These are phyloP conservation scores for Sugiyamaella xylanicola DNA, from an alignment of 1,139 yeast species.

Conservation along the genomic window DNA sequence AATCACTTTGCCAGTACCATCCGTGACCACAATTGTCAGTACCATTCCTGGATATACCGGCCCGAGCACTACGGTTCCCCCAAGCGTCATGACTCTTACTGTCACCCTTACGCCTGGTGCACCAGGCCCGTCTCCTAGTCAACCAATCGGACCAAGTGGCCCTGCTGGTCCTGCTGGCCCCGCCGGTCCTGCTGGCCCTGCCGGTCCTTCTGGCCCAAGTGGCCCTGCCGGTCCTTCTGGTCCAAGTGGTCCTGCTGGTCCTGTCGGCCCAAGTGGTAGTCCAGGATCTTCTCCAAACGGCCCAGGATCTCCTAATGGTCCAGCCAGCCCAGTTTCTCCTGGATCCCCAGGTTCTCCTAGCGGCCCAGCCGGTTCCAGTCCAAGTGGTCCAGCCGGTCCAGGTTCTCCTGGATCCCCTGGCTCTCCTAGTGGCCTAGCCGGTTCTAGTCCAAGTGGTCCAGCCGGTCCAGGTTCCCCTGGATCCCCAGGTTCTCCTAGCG, in stretches of 20 bases:
- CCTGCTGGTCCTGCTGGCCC: not conserved
- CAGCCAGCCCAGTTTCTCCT: not conserved
- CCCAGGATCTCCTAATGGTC: not conserved
- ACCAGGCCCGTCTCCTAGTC: not conserved
- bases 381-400: not conserved
- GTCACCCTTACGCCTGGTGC: constrained; percentile 9
- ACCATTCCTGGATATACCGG: constrained; percentile 9
- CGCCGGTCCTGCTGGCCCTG: not conserved
- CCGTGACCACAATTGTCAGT: constrained; percentile 1
- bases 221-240: not conserved
- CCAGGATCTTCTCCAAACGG: no score
- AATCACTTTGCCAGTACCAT: not conserved
- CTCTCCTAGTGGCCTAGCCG: not conserved
- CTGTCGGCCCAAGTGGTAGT: not conserved
- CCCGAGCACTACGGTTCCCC: constrained; percentile 23
- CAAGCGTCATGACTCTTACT: constrained; percentile 12
- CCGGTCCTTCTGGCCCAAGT: not conserved
- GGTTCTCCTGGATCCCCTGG: not conserved
- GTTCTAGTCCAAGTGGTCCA: no score
- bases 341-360: not conserved
- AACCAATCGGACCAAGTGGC: no score
- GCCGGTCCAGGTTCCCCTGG: not conserved
- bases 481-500: not conserved
- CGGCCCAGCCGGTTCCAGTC: no score
- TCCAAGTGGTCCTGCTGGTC: not conserved